Evolutionary conservation across 1,284 basidiomycete genomes (phyloP).

Genomic region (Polyporus tsugae): DNA sequence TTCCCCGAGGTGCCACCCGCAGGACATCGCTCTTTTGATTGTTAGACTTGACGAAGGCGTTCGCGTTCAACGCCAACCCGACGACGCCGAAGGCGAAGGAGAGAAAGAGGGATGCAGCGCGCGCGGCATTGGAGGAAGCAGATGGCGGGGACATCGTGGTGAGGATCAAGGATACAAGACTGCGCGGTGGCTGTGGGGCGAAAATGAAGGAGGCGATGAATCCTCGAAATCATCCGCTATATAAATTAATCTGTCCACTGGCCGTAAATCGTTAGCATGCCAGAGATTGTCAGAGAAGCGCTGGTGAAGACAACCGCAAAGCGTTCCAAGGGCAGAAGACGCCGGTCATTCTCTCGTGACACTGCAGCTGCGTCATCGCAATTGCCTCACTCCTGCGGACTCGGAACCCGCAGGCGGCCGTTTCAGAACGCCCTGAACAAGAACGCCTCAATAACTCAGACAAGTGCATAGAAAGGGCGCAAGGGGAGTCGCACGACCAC

Average conservation of each 20-base stretch:
- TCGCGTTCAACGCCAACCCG: slow-evolving; percentile 46
- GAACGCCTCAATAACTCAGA: not conserved
- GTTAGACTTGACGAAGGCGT: slow-evolving; percentile 52
- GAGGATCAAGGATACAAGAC: not conserved
- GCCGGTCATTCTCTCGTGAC: not conserved
- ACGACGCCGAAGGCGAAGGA: slow-evolving; percentile 47
- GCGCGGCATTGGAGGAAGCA: slow-evolving; percentile 33
- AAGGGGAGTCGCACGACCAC: slow-evolving; percentile 22
- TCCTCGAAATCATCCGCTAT: not conserved
- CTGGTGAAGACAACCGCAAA: not conserved
- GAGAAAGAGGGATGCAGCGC: slow-evolving; percentile 46
- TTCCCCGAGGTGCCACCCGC: slow-evolving; percentile 38
- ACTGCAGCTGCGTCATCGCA: not conserved
- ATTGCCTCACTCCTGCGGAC: not conserved
- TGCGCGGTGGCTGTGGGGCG: slow-evolving; percentile 5
- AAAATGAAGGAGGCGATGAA: not conserved
- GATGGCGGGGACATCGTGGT: slow-evolving; percentile 24
- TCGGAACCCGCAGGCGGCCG: not conserved
- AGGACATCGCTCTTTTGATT: slow-evolving; percentile 40
- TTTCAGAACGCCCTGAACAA: not conserved
- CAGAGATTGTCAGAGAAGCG: not conserved
- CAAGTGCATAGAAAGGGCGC: not conserved
- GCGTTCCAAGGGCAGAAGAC: not conserved
- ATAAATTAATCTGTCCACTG: not conserved
- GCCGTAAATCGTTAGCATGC: not conserved